phyloP scores from a whole-genome alignment of 2,329 filamentous ascomycete species.

The Colletotrichum aenigma region DNA sequence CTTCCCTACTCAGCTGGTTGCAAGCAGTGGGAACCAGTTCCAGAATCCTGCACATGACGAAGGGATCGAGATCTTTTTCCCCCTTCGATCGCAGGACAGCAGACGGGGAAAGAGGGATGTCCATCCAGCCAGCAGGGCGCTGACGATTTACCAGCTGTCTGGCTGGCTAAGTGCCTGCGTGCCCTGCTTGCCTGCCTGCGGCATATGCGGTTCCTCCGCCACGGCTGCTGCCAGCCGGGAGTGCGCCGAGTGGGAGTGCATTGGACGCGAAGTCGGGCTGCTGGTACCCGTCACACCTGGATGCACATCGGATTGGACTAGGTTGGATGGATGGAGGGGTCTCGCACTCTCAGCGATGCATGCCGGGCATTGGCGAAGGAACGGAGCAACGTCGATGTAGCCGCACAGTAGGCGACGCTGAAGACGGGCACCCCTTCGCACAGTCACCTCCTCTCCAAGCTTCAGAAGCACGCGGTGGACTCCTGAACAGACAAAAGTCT shows the following conservation, averaged over 20 bases:
- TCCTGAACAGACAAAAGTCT: neutral
- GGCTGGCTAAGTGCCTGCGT: neutral
- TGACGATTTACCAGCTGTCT: neutral
- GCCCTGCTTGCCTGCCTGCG: neutral
- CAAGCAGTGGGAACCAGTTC: neutral
- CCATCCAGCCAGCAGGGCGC: neutral
- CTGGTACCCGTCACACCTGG: neutral
- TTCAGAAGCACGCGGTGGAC: neutral
- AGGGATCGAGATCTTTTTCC: neutral
- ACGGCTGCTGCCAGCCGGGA: neutral
- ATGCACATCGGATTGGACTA: neutral
- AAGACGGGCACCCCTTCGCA: neutral
- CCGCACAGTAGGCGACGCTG: neutral
- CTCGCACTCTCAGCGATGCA: neutral
- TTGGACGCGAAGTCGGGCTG: neutral
- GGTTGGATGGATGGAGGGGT: neutral
- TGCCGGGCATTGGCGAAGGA: neutral
- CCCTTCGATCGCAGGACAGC: neutral
- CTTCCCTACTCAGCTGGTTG: neutral
- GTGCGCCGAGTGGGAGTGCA: neutral
- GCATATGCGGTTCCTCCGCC: neutral
- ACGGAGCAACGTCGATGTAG: neutral
- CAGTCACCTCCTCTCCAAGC: neutral
- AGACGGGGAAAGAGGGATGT: neutral
- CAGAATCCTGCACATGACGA: slow-evolving; percentile 7